phyloP scores from a whole-genome alignment of 169 alveolate species.

The Besnoitia besnoiti region DNA sequence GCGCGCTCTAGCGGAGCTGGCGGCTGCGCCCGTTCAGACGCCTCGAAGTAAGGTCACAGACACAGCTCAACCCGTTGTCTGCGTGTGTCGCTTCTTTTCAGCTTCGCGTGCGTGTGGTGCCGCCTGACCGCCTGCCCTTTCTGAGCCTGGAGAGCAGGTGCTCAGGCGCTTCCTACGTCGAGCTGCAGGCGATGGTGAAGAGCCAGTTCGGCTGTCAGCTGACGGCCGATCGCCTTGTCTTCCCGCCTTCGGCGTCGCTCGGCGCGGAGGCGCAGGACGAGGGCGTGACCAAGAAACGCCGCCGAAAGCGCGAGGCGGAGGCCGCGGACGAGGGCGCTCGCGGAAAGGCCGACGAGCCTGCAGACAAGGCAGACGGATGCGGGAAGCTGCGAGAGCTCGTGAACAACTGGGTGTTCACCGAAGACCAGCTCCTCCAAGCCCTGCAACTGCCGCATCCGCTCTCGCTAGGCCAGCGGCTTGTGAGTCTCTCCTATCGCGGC shows the following conservation, averaged over 20 bases:
- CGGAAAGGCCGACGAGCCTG: background rate
- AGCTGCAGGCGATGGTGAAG: background rate
- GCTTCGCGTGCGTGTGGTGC: conserved; percentile 39
- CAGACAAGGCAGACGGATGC: background rate
- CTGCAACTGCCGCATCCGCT: background rate
- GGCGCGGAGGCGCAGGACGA: background rate
- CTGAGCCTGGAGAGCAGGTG: background rate
- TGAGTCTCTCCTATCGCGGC: background rate
- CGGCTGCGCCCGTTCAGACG: too few species aligned
- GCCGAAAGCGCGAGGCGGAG: background rate
- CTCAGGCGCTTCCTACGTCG: background rate
- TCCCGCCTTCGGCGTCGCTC: background rate
- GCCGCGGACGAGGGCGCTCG: background rate
- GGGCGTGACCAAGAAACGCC: background rate
- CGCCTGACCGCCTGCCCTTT: background rate
- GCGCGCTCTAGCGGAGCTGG: too few species aligned
- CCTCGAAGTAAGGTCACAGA: background rate
- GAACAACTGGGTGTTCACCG: background rate
- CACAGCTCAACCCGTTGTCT: too few species aligned
- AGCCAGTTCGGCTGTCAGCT: background rate
- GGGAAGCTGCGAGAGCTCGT: background rate
- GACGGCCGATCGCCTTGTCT: background rate
- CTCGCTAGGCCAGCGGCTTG: background rate
- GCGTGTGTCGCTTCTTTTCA: background rate
- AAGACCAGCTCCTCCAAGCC: background rate